Conservation (phyloP, 331 rosid species). For the Pyrus hybrid region DNA sequence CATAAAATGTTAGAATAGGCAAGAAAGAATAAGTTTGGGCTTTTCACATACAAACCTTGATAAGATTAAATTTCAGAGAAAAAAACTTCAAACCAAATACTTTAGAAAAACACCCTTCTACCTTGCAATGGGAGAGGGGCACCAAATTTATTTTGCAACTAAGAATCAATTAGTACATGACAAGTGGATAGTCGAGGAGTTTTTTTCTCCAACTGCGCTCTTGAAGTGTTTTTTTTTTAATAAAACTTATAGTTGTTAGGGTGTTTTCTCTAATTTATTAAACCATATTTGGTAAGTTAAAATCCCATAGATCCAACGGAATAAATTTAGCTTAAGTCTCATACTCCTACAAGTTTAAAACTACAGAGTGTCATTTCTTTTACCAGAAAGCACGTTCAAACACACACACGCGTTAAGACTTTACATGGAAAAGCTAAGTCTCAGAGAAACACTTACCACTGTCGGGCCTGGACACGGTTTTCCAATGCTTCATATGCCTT, state of each 20-base stretch:
- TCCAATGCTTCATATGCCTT: conserved; percentile 91
- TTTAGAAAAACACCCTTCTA: neutral
- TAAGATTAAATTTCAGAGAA: neutral
- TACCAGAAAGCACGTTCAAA: neutral
- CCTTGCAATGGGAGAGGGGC: neutral
- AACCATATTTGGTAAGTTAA: neutral
- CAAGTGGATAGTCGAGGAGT: neutral
- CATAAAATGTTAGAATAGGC: neutral
- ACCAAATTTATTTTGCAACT: neutral
- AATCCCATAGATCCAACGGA: neutral
- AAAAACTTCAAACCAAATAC: neutral
- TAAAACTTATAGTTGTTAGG: neutral
- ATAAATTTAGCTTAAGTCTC: neutral
- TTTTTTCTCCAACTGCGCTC: neutral
- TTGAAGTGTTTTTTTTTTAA: neutral
- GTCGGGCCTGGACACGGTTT: conserved; percentile 85
- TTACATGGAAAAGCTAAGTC: neutral
- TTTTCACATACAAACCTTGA: neutral
- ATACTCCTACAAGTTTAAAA: neutral
- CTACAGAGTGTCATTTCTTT: neutral
- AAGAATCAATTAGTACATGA: neutral
- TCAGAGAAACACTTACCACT: conserved; percentile 49
- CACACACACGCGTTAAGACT: neutral
- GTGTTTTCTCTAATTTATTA: neutral
- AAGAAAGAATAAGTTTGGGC: neutral